Conservation (phyloP, 768 basidiomycete genomes). For the Podaxis sp. region DNA sequence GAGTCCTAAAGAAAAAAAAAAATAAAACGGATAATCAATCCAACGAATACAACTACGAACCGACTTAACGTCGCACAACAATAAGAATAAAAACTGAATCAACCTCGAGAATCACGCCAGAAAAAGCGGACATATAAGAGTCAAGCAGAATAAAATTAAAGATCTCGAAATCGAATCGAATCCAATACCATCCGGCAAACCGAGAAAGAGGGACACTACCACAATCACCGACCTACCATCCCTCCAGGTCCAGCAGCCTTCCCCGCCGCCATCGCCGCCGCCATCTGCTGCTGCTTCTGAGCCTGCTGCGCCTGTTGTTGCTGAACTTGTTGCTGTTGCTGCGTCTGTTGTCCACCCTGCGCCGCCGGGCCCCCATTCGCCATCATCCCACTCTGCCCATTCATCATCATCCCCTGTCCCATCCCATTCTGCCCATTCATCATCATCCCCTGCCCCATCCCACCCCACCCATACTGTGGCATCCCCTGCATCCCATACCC, state of each 20-base stretch:
- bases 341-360: not conserved
- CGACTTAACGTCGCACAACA: too few species aligned
- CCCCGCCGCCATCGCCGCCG: not conserved
- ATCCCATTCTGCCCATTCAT: not conserved
- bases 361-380: slow-evolving; percentile 7
- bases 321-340: not conserved
- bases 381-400: not conserved
- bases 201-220: not conserved
- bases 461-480: not conserved
- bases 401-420: slow-evolving; percentile 1
- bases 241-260: not conserved
- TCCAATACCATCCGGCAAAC: not conserved
- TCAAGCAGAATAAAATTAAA: too few species aligned
- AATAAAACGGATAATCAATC: too few species aligned
- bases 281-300: slow-evolving; percentile 3
- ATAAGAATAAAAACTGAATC: too few species aligned
- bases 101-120: too few species aligned
- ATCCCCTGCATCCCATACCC: not conserved
- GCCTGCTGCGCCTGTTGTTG: slow-evolving; percentile 1
- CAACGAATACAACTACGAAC: too few species aligned
- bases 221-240: not conserved
- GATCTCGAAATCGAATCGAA: not conserved
- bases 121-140: too few species aligned
- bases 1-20: too few species aligned
- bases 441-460: not conserved